phyloP scores from a whole-genome alignment of 768 basidiomycete species.

The Hydnomerulius pinastri region DNA sequence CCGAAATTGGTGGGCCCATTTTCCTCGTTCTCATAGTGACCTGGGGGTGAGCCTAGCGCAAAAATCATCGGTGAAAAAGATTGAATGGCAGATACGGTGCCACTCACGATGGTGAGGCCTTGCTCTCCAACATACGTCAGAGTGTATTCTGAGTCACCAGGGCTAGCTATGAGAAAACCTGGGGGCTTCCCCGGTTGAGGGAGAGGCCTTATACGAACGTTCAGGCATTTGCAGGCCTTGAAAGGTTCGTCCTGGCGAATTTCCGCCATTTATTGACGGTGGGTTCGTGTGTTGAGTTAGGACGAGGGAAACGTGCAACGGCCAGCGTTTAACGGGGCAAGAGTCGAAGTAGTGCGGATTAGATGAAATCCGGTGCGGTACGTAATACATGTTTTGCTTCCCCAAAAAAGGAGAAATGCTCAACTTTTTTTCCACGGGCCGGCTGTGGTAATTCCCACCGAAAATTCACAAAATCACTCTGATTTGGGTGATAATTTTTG shows the following conservation, averaged over 20 bases:
- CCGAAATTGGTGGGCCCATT: conserved; percentile 43
- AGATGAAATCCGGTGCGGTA: conserved; percentile 37
- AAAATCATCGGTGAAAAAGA: conserved; percentile 8
- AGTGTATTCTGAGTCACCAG: conserved; percentile 42
- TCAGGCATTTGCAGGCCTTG: conserved; percentile 72
- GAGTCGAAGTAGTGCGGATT: conserved; percentile 26
- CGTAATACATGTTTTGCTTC: conserved; percentile 23
- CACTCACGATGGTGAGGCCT: conserved; percentile 65
- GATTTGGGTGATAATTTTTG: conserved; percentile 9
- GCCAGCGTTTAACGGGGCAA: conserved; percentile 29
- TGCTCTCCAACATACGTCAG: conserved; percentile 66
- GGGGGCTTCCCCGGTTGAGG: conserved; percentile 31
- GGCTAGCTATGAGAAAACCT: conserved; percentile 32
- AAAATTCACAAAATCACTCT: conserved; percentile 5
- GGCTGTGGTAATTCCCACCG: background rate
- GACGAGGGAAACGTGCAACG: conserved; percentile 15
- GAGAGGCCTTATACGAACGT: conserved; percentile 55
- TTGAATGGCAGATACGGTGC: background rate
- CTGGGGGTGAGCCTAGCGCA: conserved; percentile 61
- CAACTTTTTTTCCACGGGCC: conserved; percentile 22
- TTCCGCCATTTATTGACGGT: conserved; percentile 25
- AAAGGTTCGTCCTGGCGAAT: conserved; percentile 14
- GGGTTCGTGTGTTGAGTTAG: conserved; percentile 15
- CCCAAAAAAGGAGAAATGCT: conserved; percentile 25
- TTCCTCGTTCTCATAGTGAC: conserved; percentile 66